These are phyloP conservation scores for Sugiyamaella novakii DNA, from an alignment of 1,139 yeast genomes.

Conservation along the genomic window DNA sequence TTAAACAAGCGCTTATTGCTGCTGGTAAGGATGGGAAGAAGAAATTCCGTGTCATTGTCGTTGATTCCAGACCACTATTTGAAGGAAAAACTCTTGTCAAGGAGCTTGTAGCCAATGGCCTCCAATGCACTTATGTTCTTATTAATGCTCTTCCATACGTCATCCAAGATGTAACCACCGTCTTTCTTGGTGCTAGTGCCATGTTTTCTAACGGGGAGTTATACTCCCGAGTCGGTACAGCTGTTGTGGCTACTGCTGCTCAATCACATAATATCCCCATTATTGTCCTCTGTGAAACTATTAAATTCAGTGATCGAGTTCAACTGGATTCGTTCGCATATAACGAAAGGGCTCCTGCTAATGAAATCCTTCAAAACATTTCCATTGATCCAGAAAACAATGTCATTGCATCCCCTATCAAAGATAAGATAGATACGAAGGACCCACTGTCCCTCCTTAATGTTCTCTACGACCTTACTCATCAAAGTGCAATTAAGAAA, in stretches of 20 bases:
- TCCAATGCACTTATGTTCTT: constrained; percentile 72
- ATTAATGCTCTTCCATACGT: constrained; percentile 80
- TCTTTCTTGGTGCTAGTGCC: constrained; percentile 95
- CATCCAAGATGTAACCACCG: constrained; percentile 81
- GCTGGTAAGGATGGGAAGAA: constrained; percentile 63
- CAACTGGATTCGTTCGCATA: constrained; percentile 93
- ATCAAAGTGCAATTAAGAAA: constrained; percentile 90
- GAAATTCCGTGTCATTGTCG: constrained; percentile 76
- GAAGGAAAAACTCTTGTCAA: constrained; percentile 84
- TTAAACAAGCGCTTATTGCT: constrained; percentile 70
- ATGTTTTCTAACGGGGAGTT: constrained; percentile 94
- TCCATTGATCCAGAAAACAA: constrained; percentile 27
- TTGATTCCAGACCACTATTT: constrained; percentile 93
- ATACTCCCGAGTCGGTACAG: constrained; percentile 93
- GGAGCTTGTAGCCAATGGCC: constrained; percentile 58
- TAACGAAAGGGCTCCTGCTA: constrained; percentile 88
- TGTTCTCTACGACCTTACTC: constrained; percentile 91
- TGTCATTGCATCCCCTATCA: constrained; percentile 40
- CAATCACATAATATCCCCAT: constrained; percentile 89
- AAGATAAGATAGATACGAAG: constrained; percentile 65
- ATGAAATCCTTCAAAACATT: constrained; percentile 52
- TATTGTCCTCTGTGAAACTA: constrained; percentile 90
- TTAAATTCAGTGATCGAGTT: constrained; percentile 93
- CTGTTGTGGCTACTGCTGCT: constrained; percentile 89
- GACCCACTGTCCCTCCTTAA: constrained; percentile 73